Conservation (phyloP, 108 stramenopile species). For the Cyclotella sp. region DNA sequence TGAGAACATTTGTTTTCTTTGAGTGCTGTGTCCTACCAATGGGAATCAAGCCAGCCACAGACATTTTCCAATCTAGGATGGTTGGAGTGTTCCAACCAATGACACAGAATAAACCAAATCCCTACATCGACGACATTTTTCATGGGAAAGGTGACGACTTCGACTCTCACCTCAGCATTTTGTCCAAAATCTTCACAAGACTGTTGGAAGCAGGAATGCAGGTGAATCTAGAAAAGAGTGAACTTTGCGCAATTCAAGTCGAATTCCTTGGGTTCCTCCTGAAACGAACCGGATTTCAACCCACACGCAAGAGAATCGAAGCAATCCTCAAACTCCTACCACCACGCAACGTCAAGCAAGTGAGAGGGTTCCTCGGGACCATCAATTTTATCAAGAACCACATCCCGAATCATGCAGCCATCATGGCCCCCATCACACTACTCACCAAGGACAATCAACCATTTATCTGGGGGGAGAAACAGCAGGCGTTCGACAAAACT, state of each 20-base stretch:
- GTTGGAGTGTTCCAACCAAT: too few species aligned
- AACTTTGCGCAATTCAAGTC: conserved; percentile 19
- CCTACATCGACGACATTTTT: too few species aligned
- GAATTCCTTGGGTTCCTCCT: conserved; percentile 31
- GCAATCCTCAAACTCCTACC: conserved; percentile 23
- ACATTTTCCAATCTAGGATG: too few species aligned
- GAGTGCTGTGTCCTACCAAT: too few species aligned
- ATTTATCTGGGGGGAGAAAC: conserved; percentile 12
- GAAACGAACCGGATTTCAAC: conserved; percentile 9
- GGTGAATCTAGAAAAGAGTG: conserved; percentile 30
- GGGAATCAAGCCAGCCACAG: too few species aligned
- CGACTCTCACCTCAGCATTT: background rate
- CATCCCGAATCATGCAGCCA: too few species aligned
- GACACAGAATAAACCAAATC: too few species aligned
- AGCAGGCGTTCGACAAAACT: background rate
- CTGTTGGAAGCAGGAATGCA: too few species aligned
- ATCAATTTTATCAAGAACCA: too few species aligned
- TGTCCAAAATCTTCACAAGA: background rate
- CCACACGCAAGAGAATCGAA: conserved; percentile 13
- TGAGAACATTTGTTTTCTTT: too few species aligned
- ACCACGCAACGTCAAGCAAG: conserved; percentile 24
- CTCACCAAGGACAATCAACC: conserved; percentile 19
- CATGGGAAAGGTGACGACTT: too few species aligned
- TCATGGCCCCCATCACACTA: conserved; percentile 33
- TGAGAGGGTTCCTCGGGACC: conserved; percentile 37